phyloP scores from a whole-genome alignment of 2,329 filamentous ascomycete species.

The Ophiognomonia clavigignenti-juglandacearum region DNA sequence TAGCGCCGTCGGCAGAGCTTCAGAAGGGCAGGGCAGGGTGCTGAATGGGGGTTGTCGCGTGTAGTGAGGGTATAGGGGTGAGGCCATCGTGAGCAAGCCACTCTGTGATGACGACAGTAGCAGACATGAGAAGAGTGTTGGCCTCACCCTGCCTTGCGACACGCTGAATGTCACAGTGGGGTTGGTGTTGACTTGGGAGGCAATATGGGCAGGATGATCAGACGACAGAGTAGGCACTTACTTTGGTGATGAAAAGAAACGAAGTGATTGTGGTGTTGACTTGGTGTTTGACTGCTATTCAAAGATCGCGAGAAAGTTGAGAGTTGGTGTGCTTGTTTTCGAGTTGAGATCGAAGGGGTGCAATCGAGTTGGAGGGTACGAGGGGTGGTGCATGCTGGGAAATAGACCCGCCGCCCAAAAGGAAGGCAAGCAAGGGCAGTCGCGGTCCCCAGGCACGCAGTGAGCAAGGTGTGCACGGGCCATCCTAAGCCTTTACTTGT shows the following conservation, averaged over 20 bases:
- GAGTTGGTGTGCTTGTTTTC: slow-evolving; percentile 2
- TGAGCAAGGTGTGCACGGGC: no score
- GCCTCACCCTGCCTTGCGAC: slow-evolving; percentile 13
- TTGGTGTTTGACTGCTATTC: slow-evolving; percentile 1
- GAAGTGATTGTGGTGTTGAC: neutral
- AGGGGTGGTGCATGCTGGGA: no score
- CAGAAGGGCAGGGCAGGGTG: neutral
- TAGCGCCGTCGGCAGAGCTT: neutral
- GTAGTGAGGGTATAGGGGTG: slow-evolving; percentile 1
- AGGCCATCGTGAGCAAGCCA: slow-evolving; percentile 1
- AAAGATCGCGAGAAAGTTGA: slow-evolving; percentile 14
- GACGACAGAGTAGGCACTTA: neutral
- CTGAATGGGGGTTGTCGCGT: neutral
- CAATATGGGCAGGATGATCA: neutral
- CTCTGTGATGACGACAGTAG: slow-evolving; percentile 16
- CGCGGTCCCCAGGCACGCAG: no score
- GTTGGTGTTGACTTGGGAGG: slow-evolving; percentile 11
- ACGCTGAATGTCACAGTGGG: slow-evolving; percentile 9
- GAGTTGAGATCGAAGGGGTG: no score
- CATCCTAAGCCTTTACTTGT: no score
- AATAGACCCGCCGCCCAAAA: no score
- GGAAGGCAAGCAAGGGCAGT: no score
- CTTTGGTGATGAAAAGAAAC: slow-evolving; percentile 12
- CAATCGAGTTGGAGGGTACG: no score
- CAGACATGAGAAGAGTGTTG: neutral